Evolutionary conservation across 202 grass and related monocot genomes (phyloP).

Genomic region (Hordeum pubiflorum): DNA sequence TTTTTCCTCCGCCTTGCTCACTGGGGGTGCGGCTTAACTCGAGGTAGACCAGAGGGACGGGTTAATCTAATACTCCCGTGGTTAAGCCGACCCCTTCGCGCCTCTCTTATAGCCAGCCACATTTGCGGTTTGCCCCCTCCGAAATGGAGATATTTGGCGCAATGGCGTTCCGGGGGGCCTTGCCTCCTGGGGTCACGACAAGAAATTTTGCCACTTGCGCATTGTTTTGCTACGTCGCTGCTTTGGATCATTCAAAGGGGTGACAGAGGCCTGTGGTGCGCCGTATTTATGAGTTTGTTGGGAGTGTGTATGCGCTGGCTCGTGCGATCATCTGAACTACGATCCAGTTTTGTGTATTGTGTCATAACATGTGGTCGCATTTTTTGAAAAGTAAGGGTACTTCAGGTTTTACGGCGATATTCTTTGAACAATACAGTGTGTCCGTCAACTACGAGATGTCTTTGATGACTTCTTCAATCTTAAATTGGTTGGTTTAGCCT

Average conservation of each 20-base stretch:
- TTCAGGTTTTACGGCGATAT: too few relatives aligned
- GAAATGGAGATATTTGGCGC: accelerated
- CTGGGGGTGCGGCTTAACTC: conserved; percentile 28
- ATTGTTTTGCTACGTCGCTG: background rate
- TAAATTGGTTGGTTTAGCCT: too few relatives aligned
- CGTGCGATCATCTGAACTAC: background rate
- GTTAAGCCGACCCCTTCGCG: conserved; percentile 18
- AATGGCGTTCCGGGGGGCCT: background rate
- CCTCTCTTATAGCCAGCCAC: background rate
- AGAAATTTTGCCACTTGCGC: background rate
- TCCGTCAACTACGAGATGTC: too few relatives aligned
- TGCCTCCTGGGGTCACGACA: conserved; percentile 12
- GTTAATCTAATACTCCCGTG: conserved; percentile 40
- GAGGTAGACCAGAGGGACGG: conserved; percentile 28
- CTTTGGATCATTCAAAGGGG: background rate
- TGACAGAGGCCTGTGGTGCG: background rate
- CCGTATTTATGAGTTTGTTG: background rate
- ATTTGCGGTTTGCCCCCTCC: background rate
- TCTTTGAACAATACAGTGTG: too few relatives aligned
- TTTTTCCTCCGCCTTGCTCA: background rate
- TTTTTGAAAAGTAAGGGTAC: too few relatives aligned
- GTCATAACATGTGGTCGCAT: background rate
- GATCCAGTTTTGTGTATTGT: background rate
- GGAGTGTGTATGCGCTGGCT: background rate
- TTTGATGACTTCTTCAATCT: too few relatives aligned